Percentiles rank a stretch among this genome's conserved stretches.
These are phyloP conservation scores for Phragmites australis DNA, from an alignment of 176 grass and related monocot genomes.

Conservation along the genomic window DNA sequence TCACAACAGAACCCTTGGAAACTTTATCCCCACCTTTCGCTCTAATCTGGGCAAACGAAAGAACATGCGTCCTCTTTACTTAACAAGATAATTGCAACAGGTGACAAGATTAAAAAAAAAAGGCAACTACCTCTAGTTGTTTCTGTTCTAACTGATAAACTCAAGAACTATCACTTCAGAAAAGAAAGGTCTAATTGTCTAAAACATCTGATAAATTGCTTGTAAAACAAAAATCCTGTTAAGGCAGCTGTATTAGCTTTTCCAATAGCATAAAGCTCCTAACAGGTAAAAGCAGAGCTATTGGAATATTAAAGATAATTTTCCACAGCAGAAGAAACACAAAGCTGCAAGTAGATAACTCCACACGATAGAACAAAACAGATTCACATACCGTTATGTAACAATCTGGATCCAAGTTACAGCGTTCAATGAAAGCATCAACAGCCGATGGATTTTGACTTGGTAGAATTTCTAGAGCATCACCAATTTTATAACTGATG, in stretches of 20 bases:
- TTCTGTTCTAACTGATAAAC: neutral
- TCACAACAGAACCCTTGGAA: constrained; percentile 45
- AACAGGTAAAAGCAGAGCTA: too few species aligned
- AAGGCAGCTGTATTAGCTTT: constrained; percentile 16
- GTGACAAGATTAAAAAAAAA: constrained; percentile 19
- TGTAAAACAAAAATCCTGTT: constrained; percentile 6
- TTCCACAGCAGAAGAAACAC: neutral
- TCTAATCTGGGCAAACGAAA: constrained; percentile 35
- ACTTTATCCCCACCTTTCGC: constrained; percentile 31
- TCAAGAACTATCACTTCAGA: neutral
- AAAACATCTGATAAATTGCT: constrained; percentile 11
- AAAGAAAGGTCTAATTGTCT: neutral
- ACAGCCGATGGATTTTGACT: constrained; percentile 70
- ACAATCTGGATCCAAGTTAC: constrained; percentile 81
- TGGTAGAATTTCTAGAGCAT: constrained; percentile 78
- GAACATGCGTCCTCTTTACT: constrained; percentile 2
- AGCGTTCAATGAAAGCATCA: constrained; percentile 80
- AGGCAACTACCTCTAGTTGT: neutral
- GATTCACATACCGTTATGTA: constrained; percentile 74
- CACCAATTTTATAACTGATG: constrained; percentile 76
- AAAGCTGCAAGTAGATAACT: constrained; percentile 16
- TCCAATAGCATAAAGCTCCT: constrained; percentile 18
- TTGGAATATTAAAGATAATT: constrained; percentile 9
- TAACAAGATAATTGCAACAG: constrained; percentile 7
- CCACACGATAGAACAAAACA: constrained; percentile 28